These are phyloP conservation scores for Penicillium ochrochloron DNA, from an alignment of 495 filamentous ascomycete species.

Conservation along the genomic window DNA sequence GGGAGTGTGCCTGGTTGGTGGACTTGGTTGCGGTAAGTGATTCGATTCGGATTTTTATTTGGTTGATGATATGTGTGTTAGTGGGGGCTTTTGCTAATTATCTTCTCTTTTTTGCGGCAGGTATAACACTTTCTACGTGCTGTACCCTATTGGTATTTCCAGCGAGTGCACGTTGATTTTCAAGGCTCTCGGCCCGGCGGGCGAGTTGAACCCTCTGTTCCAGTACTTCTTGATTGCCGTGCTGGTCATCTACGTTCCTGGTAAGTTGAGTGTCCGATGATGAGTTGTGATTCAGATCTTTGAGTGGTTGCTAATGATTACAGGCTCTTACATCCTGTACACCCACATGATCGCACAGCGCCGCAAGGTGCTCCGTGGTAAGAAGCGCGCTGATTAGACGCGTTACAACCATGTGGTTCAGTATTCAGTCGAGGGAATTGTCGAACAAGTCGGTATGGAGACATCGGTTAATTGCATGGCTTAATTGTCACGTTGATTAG, in stretches of 20 bases:
- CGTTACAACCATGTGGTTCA: not conserved
- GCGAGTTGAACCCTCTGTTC: constrained; percentile 50
- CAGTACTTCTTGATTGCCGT: constrained; percentile 64
- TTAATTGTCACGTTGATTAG: not conserved
- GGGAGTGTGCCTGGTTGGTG: constrained; percentile 62
- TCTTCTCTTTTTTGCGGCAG: constrained; percentile 24
- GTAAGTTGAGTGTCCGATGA: constrained; percentile 51
- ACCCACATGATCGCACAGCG: constrained; percentile 94
- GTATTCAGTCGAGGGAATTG: not conserved
- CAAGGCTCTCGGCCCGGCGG: constrained; percentile 64
- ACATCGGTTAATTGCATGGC: not conserved
- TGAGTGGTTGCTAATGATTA: constrained; percentile 22
- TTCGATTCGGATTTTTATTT: constrained; percentile 2
- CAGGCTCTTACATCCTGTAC: constrained; percentile 86
- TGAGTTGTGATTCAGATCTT: not conserved
- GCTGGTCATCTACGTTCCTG: constrained; percentile 77
- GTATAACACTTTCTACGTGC: constrained; percentile 90
- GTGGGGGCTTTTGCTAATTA: constrained; percentile 17
- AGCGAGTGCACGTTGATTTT: constrained; percentile 84
- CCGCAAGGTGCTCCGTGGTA: constrained; percentile 65
- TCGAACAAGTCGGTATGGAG: not conserved
- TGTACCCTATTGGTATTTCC: constrained; percentile 89
- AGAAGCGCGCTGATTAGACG: constrained; percentile 34
- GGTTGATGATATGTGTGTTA: no score
- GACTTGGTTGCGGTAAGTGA: constrained; percentile 70